A percentile compares a stretch with the other conserved stretches of the same genome.
Evolutionary conservation across 495 filamentous ascomycete genomes (phyloP).

Genomic region (Aspergillus sparsus): DNA sequence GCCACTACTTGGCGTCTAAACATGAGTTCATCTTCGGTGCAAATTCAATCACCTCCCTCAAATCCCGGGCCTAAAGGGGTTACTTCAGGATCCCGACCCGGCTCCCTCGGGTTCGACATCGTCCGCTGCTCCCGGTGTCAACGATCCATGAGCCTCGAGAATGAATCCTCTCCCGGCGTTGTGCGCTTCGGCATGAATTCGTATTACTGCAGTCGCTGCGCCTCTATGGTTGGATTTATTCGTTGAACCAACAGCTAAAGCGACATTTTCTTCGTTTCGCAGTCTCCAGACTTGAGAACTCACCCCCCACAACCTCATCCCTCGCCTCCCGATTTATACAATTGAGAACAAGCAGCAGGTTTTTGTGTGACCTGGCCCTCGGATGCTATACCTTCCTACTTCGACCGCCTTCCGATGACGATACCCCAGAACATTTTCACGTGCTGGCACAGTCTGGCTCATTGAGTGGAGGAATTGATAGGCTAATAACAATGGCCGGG

Average conservation of each 20-base stretch:
- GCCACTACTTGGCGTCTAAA: neutral
- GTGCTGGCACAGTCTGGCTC: too few species aligned
- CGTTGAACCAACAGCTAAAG: constrained; percentile 46
- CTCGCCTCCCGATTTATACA: too few species aligned
- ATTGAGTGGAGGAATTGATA: too few species aligned
- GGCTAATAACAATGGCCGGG: too few species aligned
- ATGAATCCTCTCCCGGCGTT: constrained; percentile 51
- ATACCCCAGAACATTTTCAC: too few species aligned
- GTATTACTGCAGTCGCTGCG: constrained; percentile 77
- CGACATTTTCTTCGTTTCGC: too few species aligned
- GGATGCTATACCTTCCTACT: too few species aligned
- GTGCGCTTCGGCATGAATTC: constrained; percentile 75
- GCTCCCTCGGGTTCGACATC: constrained; percentile 38
- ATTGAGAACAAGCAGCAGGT: too few species aligned
- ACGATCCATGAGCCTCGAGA: constrained; percentile 47
- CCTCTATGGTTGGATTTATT: constrained; percentile 67
- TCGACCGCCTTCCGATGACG: too few species aligned
- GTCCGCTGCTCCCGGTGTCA: constrained; percentile 54
- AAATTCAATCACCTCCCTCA: constrained; percentile 38
- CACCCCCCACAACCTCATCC: too few species aligned
- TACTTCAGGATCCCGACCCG: constrained; percentile 25
- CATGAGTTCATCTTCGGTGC: constrained; percentile 46
- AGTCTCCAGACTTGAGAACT: too few species aligned
- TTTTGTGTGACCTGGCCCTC: too few species aligned
- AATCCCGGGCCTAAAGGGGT: constrained; percentile 17